Percentiles rank a stretch among this genome's conserved stretches.
Evolutionary conservation across 2,329 filamentous ascomycete species (phyloP).

Genomic region (Hypoxylon sp.): DNA sequence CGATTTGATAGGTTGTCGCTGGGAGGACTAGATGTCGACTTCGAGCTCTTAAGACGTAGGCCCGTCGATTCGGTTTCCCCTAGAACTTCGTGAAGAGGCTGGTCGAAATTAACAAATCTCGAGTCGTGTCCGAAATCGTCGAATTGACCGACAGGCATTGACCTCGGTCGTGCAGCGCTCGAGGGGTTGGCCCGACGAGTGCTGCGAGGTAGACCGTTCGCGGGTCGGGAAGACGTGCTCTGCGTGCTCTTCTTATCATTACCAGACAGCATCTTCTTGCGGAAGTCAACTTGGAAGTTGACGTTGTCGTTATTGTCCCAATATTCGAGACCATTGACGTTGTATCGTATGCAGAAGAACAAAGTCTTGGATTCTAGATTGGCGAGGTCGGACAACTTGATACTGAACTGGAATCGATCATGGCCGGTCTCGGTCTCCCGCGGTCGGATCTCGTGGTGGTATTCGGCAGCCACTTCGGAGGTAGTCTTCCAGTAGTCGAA

Average conservation of each 20-base stretch:
- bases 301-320: conserved; percentile 93
- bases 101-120: conserved; percentile 68
- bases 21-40: conserved; percentile 74
- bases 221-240: conserved; percentile 65
- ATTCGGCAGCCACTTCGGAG: conserved; percentile 93
- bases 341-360: conserved; percentile 92
- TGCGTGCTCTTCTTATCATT: conserved; percentile 70
- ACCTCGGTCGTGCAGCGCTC: conserved; percentile 65
- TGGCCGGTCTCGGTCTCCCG: conserved; percentile 76
- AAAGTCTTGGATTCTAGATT: conserved; percentile 94
- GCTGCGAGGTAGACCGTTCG: conserved; percentile 76
- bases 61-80: conserved; percentile 72
- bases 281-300: conserved; percentile 97
- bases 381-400: conserved; percentile 91
- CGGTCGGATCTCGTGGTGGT: conserved; percentile 80
- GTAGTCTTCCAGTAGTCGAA: conserved; percentile 99
- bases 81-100: conserved; percentile 73
- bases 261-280: conserved; percentile 78
- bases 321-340: conserved; percentile 84
- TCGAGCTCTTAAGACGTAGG: conserved; percentile 79
- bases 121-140: conserved; percentile 80
- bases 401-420: conserved; percentile 94
- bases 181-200: conserved; percentile 66
- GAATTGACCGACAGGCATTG: conserved; percentile 69
- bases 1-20: conserved; percentile 71